Conservation (phyloP, 108 stramenopile genomes). For the Cyclotella baltica region DNA sequence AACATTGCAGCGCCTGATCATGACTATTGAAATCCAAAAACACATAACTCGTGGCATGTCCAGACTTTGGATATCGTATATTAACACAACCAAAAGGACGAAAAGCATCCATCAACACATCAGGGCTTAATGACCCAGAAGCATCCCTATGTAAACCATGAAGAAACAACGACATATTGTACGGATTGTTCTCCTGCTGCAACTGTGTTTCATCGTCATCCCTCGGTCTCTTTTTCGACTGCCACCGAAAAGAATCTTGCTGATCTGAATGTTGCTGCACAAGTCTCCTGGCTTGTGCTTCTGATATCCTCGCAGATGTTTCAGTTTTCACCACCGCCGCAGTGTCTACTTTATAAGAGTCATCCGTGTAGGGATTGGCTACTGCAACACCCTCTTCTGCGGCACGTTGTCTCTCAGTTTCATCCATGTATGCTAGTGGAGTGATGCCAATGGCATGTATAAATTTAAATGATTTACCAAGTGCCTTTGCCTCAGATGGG, state of each 20-base stretch:
- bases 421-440: slow-evolving; percentile 62
- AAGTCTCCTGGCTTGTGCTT: slow-evolving; percentile 67
- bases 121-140: slow-evolving; percentile 35
- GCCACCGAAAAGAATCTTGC: slow-evolving; percentile 56
- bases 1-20: slow-evolving; percentile 67
- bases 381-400: slow-evolving; percentile 45
- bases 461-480: slow-evolving; percentile 73
- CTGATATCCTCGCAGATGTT: slow-evolving; percentile 7
- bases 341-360: slow-evolving; percentile 42
- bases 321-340: slow-evolving; percentile 2
- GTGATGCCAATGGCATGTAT: slow-evolving; percentile 87
- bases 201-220: slow-evolving; percentile 41
- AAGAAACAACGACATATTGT: slow-evolving; percentile 71
- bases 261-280: slow-evolving; percentile 49
- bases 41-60: slow-evolving; percentile 62
- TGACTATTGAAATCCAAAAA: slow-evolving; percentile 86
- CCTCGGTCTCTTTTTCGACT: slow-evolving; percentile 50
- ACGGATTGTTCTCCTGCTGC: slow-evolving; percentile 61
- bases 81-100: slow-evolving; percentile 50
- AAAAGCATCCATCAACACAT: slow-evolving; percentile 67
- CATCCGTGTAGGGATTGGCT: slow-evolving; percentile 74
- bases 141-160: slow-evolving; percentile 87
- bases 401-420: slow-evolving; percentile 40
- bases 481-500: slow-evolving; percentile 38
- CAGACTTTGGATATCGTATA: slow-evolving; percentile 66